Evolutionary conservation across 225 moss, liverwort and hornwort genomes (phyloP).

Genomic region (Rhytidiadelphus loreus): DNA sequence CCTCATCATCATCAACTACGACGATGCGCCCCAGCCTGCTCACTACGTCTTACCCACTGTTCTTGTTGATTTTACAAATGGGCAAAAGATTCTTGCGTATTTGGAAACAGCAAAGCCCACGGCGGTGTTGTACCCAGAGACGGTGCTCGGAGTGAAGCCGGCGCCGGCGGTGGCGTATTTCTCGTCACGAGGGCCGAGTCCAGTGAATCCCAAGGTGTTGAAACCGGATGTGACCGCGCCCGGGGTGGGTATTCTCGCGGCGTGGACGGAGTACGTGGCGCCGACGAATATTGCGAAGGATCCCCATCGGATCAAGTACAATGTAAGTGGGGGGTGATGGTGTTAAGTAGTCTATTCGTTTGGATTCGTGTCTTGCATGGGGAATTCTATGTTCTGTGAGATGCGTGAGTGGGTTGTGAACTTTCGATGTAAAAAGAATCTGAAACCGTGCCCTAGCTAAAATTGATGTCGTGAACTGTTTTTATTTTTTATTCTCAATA

Average conservation of each 20-base stretch:
- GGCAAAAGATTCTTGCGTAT: background rate
- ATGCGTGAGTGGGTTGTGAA: background rate
- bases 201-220: conserved; percentile 11
- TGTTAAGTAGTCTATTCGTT: background rate
- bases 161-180: conserved; percentile 44
- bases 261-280: conserved; percentile 27
- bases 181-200: conserved; percentile 44
- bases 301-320: background rate
- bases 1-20: background rate
- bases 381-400: background rate
- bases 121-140: conserved; percentile 10
- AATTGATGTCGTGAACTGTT: background rate
- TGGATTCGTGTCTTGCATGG: background rate
- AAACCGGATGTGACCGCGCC: conserved; percentile 63
- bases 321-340: background rate
- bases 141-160: conserved; percentile 37
- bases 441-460: background rate
- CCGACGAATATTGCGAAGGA: background rate
- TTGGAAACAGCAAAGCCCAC: background rate
- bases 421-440: background rate
- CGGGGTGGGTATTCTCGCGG: conserved; percentile 47
- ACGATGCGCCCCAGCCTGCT: accelerated
- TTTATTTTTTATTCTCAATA: background rate
- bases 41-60: background rate
- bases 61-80: background rate